Evolutionary conservation across 1,284 basidiomycete genomes (phyloP).

Genomic region (Sporisorium scitamineum): DNA sequence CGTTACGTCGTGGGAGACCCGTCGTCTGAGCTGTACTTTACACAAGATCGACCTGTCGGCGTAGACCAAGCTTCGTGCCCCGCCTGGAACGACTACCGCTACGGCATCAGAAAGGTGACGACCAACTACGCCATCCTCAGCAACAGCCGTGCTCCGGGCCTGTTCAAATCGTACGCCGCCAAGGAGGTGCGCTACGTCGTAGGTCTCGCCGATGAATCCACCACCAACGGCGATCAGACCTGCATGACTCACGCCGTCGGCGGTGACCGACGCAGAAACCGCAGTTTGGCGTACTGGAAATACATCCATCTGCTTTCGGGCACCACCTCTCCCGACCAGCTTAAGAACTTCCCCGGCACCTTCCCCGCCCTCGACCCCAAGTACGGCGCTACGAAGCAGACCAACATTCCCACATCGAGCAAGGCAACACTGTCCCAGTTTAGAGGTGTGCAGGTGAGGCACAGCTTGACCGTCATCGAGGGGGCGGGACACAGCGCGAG

Average conservation of each 20-base stretch:
- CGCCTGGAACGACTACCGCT: conserved; percentile 54
- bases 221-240: conserved; percentile 53
- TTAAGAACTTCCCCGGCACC: conserved; percentile 43
- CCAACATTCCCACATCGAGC: conserved; percentile 29
- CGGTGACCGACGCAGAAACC: conserved; percentile 35
- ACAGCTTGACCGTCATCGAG: conserved; percentile 54
- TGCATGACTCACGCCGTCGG: conserved; percentile 57
- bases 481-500: conserved; percentile 59
- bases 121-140: conserved; percentile 20
- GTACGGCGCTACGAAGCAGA: conserved; percentile 11
- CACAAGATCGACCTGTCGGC: conserved; percentile 49
- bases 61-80: conserved; percentile 31
- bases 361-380: conserved; percentile 44
- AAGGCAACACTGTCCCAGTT: conserved; percentile 16
- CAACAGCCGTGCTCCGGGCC: conserved; percentile 2
- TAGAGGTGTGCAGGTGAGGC: conserved; percentile 31
- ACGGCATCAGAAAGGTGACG: conserved; percentile 38
- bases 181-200: conserved; percentile 58
- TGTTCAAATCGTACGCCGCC: conserved; percentile 47
- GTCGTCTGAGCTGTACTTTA: conserved; percentile 58
- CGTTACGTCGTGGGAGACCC: conserved; percentile 60
- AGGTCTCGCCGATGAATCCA: conserved; percentile 38
- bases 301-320: conserved; percentile 57
- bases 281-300: conserved; percentile 60
- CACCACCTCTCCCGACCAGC: not conserved